These are phyloP conservation scores for Saccharomycopsis lassenensis DNA, from an alignment of 805 yeast species.

Conservation along the genomic window DNA sequence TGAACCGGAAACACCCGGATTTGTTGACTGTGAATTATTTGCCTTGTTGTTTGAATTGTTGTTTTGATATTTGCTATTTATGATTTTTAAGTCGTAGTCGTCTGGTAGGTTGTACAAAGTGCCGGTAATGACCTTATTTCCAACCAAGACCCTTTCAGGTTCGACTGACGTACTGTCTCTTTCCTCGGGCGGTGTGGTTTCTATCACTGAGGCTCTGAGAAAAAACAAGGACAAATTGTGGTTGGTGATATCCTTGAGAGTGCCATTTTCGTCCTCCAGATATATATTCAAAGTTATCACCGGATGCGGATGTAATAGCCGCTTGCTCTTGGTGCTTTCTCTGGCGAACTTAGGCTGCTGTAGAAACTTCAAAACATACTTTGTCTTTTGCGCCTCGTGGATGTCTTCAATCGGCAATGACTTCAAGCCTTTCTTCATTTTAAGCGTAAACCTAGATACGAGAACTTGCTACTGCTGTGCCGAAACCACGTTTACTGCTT, in stretches of 20 bases:
- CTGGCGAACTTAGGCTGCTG: slow-evolving; percentile 18
- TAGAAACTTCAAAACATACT: slow-evolving; percentile 9
- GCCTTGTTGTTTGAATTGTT: background rate
- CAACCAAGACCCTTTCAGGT: slow-evolving; percentile 1
- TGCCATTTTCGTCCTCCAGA: background rate
- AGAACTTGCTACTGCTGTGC: no score
- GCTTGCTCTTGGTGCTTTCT: slow-evolving; percentile 14
- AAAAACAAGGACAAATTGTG: slow-evolving; percentile 5
- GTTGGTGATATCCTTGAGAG: slow-evolving; percentile 4
- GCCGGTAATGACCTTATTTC: slow-evolving; percentile 5
- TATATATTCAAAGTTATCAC: slow-evolving; percentile 8
- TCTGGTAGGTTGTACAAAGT: slow-evolving; percentile 5
- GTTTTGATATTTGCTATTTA: slow-evolving; percentile 4
- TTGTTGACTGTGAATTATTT: background rate
- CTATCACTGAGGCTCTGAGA: slow-evolving; percentile 3
- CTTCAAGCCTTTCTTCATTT: background rate
- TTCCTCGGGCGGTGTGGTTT: slow-evolving; percentile 2
- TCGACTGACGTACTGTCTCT: background rate
- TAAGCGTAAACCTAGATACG: no score
- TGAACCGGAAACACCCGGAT: background rate
- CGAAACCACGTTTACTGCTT: no score
- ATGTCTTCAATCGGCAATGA: background rate
- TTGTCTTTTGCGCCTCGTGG: slow-evolving; percentile 3
- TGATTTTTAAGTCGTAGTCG: slow-evolving; percentile 4
- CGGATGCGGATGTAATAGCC: slow-evolving; percentile 14